phyloP scores from a whole-genome alignment of 73 alveolate species.

The Paramecium sonneborni region DNA sequence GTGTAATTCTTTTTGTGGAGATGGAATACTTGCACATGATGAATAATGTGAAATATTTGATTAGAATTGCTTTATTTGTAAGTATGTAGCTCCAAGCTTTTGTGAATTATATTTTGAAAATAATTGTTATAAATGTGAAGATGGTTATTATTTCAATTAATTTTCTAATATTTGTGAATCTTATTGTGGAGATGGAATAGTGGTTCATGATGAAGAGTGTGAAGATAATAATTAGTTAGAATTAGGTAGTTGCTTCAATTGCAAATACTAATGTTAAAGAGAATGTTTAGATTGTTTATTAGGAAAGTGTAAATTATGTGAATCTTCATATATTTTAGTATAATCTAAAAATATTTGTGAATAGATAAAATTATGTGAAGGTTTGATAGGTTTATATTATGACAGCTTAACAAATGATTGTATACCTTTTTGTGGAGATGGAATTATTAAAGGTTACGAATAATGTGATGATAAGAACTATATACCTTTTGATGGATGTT shows the following conservation, averaged over 20 bases:
- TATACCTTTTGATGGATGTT: neutral
- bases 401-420: neutral
- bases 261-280: constrained; percentile 66
- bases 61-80: no score
- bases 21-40: neutral
- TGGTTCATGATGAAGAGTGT: neutral
- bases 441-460: neutral
- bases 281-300: constrained; percentile 67
- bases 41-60: neutral
- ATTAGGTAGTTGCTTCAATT: no score
- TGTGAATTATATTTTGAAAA: no score
- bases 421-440: neutral
- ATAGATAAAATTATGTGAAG: neutral
- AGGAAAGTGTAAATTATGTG: no score
- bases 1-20: neutral
- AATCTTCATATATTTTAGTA: constrained; percentile 42
- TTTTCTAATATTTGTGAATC: neutral
- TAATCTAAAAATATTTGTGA: neutral
- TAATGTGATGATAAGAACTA: neutral
- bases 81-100: no score
- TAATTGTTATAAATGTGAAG: no score
- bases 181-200: neutral
- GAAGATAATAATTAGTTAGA: no score
- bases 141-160: no score
- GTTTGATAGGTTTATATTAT: constrained; percentile 65